Evolutionary conservation across 176 grass and related monocot genomes (phyloP).

Genomic region (Urochloa ruziziensis): DNA sequence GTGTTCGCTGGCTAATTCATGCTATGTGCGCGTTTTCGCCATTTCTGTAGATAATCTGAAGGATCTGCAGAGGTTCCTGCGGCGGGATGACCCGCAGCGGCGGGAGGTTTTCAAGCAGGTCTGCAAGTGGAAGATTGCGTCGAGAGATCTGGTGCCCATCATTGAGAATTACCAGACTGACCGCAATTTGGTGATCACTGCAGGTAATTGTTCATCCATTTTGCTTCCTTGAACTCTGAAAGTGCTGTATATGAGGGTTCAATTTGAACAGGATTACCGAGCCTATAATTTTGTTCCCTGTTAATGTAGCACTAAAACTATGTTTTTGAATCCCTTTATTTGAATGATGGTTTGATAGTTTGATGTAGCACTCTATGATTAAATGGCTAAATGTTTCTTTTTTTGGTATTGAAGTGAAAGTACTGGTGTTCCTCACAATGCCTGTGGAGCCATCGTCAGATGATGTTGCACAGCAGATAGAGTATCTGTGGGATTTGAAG

Average conservation of each 20-base stretch:
- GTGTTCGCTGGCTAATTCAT: neutral
- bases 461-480: conserved; percentile 75
- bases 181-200: conserved; percentile 63
- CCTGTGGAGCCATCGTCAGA: conserved; percentile 77
- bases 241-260: neutral
- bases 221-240: neutral
- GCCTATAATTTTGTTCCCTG: neutral
- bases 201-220: conserved; percentile 42
- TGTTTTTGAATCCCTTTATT: neutral
- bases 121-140: conserved; percentile 81
- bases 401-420: conserved; percentile 60
- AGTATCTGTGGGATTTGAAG: conserved; percentile 96
- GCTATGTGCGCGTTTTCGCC: neutral
- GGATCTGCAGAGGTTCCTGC: conserved; percentile 76
- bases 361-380: neutral
- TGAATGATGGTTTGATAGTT: neutral
- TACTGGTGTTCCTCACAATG: conserved; percentile 96
- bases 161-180: conserved; percentile 80
- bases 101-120: conserved; percentile 89
- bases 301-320: neutral
- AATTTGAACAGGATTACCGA: neutral
- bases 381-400: neutral
- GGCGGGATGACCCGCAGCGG: conserved; percentile 70
- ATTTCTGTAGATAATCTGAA: conserved; percentile 70
- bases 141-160: conserved; percentile 74